Conservation (phyloP, 805 yeast genomes). For the Saturnispora quitensis region DNA sequence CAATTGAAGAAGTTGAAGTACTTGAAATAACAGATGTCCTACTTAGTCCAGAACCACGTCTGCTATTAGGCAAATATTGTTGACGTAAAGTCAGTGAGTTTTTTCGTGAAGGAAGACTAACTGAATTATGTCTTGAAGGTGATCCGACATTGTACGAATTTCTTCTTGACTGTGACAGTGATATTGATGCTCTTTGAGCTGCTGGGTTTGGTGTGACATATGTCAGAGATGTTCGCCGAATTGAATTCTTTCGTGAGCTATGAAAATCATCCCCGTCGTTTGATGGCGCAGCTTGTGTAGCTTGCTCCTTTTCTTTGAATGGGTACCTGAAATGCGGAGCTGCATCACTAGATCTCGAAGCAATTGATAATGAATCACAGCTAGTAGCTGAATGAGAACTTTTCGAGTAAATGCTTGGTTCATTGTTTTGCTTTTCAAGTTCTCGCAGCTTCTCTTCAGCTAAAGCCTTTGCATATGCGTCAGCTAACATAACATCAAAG, state of each 20-base stretch:
- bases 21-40: constrained; percentile 7
- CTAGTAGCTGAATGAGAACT: neutral
- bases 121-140: constrained; percentile 10
- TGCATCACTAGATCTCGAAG: constrained; percentile 7
- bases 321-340: constrained; percentile 60
- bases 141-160: constrained; percentile 14
- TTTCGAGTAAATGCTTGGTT: constrained; percentile 2
- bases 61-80: constrained; percentile 10
- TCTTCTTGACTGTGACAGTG: constrained; percentile 16
- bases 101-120: constrained; percentile 12
- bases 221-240: neutral
- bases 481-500: constrained; percentile 52
- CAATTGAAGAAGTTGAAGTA: neutral
- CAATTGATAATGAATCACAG: constrained; percentile 12
- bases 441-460: constrained; percentile 18
- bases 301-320: constrained; percentile 41
- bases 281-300: neutral
- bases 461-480: constrained; percentile 55
- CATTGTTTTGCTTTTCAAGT: neutral
- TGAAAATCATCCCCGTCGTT: constrained; percentile 13
- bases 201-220: constrained; percentile 6
- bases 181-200: constrained; percentile 8
- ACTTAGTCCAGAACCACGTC: constrained; percentile 16
- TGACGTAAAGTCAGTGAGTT: constrained; percentile 10
- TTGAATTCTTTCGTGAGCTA: constrained; percentile 15